Evolutionary conservation across 2,329 filamentous ascomycete genomes (phyloP), one percentile per base, ranked within the genome.

Genomic region (Basipetospora chlamydospora): DNA sequence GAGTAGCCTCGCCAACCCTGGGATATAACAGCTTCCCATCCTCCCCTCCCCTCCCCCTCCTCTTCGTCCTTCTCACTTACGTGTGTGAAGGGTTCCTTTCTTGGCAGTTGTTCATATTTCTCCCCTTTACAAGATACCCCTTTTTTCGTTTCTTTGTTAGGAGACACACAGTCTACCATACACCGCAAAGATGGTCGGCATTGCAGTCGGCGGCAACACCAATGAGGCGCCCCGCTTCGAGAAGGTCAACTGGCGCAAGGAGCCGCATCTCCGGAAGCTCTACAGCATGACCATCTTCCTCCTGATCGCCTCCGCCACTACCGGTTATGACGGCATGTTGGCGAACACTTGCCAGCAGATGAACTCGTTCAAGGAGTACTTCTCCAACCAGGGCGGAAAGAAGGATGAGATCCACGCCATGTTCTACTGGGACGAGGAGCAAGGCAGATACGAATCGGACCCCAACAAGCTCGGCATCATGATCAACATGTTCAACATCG

Each of bases 311-410:
- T 75, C 71, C 21, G 71, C 71, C 29, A 75, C 70, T 21, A 75
- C 70, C 6, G 70, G 71, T 37, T 76, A 74, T 48, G 72, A 77
- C 53, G 70, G 70, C 38, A 67, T 70, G 63, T 57, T 73, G 41
- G 58, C 73, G 49, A 74, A 74, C 52, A 71, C 67, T 8, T 70
- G 66, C 3, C 68, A 73, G 56, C 64, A 70, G 51, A 68, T 74
- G 47, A 56, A 67, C 41, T 52, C 53, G 13, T 74, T 68, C 67
- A 60, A 65, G 43, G 43, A 47, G 3, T 70, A 61, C 54, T 73
- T 73, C 52, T 56, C 58, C 22, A 51, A 61, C 25, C 48, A 52
- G 22, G 43, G 61, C 48, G 45, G 39, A 18, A 23, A 25, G 18
- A 25, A 13, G 11, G 13, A 28, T 12, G 33, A 26, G 16, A 17